Base-by-base conservation (phyloP, 2,329 filamentous ascomycete species). In the Furcasterigmium furcatum region DNA sequence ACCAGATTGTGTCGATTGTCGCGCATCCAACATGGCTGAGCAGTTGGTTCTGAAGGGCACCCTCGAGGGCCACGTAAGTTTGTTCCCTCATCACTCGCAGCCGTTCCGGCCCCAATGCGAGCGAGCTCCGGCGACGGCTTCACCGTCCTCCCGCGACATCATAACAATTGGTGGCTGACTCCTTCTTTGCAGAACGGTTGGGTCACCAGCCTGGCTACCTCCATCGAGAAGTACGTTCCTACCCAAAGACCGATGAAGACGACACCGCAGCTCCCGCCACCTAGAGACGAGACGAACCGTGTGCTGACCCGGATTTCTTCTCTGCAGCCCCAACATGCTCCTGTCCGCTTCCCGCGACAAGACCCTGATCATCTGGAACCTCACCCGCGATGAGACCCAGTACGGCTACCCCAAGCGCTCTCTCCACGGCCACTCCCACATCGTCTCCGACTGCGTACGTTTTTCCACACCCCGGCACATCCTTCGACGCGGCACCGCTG, bases 331-430 rank as follows among this genome's bases (percentile, higher is more conserved):
- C 70, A 97, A 99, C 84, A 97, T 99, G 92, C 91, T 99, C 72
- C 85, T 99, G 66, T 99, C 94, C 61, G 92, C 82, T 68, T 90
- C 84, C 71, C 91, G 94, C 79, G 94, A 99, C 84, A 96, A 97
- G 88, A 89, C 88, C 62, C 82, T 99, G 73, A 99, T 99, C 80
- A 95, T 99, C 85, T 99, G 94, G 94, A 96, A 96, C 84, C 84
- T 99, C 68, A 97, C 94, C 75, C 92, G 94, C 77, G 91, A 97
- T 76, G 94, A 97, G 80, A 85, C 85, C 72, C 87, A 89, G 71
- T 99, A 97, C 83, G 94, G 94, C 65, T 96, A 96, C 84, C 94
- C 94, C 70, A 97, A 99, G 86, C 87, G 94, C 78, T 95, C 90
- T 70, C 91, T 99, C 62, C 87, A 95, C 79, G 94, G 94, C 68